Evolutionary conservation across 2,329 filamentous ascomycete genomes (phyloP).

Genomic region (Fusarium kyushuense): DNA sequence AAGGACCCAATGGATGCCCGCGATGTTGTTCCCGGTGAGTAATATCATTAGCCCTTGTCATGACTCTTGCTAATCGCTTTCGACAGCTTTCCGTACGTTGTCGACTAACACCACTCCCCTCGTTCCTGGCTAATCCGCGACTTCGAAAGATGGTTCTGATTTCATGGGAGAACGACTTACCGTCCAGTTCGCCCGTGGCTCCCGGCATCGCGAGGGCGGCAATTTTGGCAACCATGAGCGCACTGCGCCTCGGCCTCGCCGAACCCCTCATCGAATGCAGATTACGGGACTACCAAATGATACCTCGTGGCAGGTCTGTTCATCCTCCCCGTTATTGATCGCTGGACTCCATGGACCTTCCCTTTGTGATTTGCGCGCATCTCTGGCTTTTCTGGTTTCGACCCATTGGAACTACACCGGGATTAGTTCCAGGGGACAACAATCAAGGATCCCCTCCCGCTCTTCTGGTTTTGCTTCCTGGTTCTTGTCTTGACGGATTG

Average conservation of each 20-base stretch:
- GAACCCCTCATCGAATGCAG: slow-evolving; percentile 96
- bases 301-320: slow-evolving; percentile 99
- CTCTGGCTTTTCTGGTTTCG: slow-evolving; percentile 49
- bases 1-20: slow-evolving; percentile 98
- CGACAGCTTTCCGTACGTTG: slow-evolving; percentile 71
- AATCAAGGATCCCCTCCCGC: slow-evolving; percentile 45
- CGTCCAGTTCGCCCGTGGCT: slow-evolving; percentile 96
- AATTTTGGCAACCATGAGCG: slow-evolving; percentile 67
- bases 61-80: slow-evolving; percentile 37
- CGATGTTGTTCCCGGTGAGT: slow-evolving; percentile 96
- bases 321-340: slow-evolving; percentile 69
- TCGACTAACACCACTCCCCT: slow-evolving; percentile 30
- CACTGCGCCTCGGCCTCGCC: slow-evolving; percentile 80
- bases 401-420: slow-evolving; percentile 46
- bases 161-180: slow-evolving; percentile 98
- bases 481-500: slow-evolving; percentile 56
- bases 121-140: slow-evolving; percentile 44
- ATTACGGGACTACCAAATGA: slow-evolving; percentile 96
- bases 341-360: slow-evolving; percentile 58
- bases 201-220: slow-evolving; percentile 65
- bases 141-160: slow-evolving; percentile 84
- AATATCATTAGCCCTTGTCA: slow-evolving; percentile 31
- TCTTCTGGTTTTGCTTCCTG: slow-evolving; percentile 46
- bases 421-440: slow-evolving; percentile 47
- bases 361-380: slow-evolving; percentile 50